Evolutionary conservation across 2,329 filamentous ascomycete genomes (phyloP).

Genomic region (Colletotrichum tamarilloi): DNA sequence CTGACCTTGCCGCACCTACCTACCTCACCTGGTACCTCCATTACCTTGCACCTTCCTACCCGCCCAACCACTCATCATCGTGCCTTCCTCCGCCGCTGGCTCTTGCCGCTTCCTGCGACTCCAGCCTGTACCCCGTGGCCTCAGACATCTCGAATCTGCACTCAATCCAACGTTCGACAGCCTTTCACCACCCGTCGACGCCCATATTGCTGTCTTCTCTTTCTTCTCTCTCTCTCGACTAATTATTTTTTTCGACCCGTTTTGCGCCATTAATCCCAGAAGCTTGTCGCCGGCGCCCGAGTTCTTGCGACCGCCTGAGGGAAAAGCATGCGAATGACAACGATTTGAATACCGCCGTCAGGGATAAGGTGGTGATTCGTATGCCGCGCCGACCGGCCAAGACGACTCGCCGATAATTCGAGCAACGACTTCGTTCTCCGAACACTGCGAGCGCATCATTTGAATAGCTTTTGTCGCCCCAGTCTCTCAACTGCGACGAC

Average conservation of each 20-base stretch:
- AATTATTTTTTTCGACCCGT: slow-evolving; percentile 11
- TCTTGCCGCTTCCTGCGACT: not conserved
- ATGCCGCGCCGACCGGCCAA: slow-evolving; percentile 6
- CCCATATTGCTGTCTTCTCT: not conserved
- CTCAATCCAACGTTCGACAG: slow-evolving; percentile 11
- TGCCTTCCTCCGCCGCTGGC: not conserved
- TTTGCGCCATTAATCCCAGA: not conserved
- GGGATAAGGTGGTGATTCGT: slow-evolving; percentile 35
- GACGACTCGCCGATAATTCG: slow-evolving; percentile 3
- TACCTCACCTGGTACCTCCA: not conserved
- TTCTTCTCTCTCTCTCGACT: not conserved
- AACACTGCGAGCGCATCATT: not conserved
- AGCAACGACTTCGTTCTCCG: not conserved
- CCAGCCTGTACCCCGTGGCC: not conserved
- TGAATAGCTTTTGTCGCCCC: not conserved
- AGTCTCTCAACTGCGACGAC: not conserved
- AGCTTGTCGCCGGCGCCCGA: not conserved
- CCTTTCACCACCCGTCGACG: not conserved
- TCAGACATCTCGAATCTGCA: slow-evolving; percentile 6
- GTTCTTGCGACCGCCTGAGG: slow-evolving; percentile 10
- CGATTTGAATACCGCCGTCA: slow-evolving; percentile 23
- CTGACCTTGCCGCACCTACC: not conserved
- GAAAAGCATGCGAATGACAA: slow-evolving; percentile 33
- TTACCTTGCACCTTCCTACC: not conserved
- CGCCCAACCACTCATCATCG: not conserved